Evolutionary conservation across 805 yeast species (phyloP), one percentile per base, ranked within the genome.

Genomic region (Schwanniomyces polymorphus): DNA sequence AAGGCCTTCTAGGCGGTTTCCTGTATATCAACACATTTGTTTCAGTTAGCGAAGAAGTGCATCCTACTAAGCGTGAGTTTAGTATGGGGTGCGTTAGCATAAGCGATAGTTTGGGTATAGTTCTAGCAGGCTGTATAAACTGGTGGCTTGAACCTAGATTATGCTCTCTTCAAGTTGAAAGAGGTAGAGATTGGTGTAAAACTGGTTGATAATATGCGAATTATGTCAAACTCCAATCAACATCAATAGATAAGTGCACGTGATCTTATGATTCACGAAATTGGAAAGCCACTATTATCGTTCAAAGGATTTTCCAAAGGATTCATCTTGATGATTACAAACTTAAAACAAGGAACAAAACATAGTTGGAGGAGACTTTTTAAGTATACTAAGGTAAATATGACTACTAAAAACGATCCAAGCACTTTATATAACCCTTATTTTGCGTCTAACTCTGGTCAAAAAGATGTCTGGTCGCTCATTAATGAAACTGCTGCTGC

Each of bases 401-500:
- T 41, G 45, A 41, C 45, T 26, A 18, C 44, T 21, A 35, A 34
- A 37, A 31, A 25, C 12, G 41, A 46, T 38, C 48, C 48, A 11
- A 31, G 18, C 10, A 23, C 64, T 6, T 63, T 72, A 42, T 83
- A 80, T 59, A 84, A 84, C 56, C 85, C 86, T 0, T 86, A 86
- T 64, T 87, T 88, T 68, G 57, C 59, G 45, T 63, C 59, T 47
- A 76, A 82, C 42, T 77, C 85, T 31, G 81, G 83, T 12, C 82
- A 85, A 39, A 89, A 91, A 61, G 99, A 94, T 65, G 91, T 94
- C 41, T 94, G 99, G 99, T 79, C 96, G 2, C 72, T 94, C 54
- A 88, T 95, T 67, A 94, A 94, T 63, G 98, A 91, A 60, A 86
- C 99, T 2, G 97, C 98, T 0, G 95, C 95, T 2, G 81, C 81